A percentile compares a stretch with the other conserved stretches of the same genome.
These are phyloP conservation scores for Serendipita sp. DNA, from an alignment of 768 basidiomycete species.

Conservation along the genomic window DNA sequence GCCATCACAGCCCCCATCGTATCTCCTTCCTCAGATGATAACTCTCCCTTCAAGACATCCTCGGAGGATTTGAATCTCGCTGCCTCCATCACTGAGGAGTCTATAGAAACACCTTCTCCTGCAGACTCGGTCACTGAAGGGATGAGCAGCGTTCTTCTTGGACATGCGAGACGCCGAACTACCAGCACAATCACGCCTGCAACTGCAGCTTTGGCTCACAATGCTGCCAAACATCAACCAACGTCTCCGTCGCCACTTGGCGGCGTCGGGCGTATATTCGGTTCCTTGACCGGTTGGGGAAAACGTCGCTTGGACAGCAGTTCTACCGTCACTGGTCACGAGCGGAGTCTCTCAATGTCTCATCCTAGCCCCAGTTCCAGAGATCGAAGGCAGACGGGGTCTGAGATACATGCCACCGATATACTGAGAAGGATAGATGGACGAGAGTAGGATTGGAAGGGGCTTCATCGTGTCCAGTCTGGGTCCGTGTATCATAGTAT, in stretches of 20 bases:
- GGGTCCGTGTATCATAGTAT: too few species aligned
- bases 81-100: background rate
- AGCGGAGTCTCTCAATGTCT: background rate
- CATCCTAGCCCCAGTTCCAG: background rate
- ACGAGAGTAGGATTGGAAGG: background rate
- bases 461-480: too few species aligned
- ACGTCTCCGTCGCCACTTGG: background rate
- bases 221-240: slow-evolving; percentile 6
- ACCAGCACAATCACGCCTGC: slow-evolving; percentile 15
- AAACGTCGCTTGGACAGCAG: background rate
- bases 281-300: background rate
- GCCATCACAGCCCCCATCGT: slow-evolving; percentile 30
- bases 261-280: background rate
- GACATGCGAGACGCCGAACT: slow-evolving; percentile 35
- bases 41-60: background rate
- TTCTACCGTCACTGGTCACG: background rate
- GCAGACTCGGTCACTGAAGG: slow-evolving; percentile 49
- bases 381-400: background rate
- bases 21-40: slow-evolving; percentile 11
- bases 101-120: slow-evolving; percentile 31
- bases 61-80: slow-evolving; percentile 13
- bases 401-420: background rate
- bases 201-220: slow-evolving; percentile 16
- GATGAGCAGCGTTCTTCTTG: slow-evolving; percentile 29
- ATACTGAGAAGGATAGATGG: background rate